Evolutionary conservation across 805 yeast species (phyloP).

Genomic region (Wickerhamomyces queroliae): DNA sequence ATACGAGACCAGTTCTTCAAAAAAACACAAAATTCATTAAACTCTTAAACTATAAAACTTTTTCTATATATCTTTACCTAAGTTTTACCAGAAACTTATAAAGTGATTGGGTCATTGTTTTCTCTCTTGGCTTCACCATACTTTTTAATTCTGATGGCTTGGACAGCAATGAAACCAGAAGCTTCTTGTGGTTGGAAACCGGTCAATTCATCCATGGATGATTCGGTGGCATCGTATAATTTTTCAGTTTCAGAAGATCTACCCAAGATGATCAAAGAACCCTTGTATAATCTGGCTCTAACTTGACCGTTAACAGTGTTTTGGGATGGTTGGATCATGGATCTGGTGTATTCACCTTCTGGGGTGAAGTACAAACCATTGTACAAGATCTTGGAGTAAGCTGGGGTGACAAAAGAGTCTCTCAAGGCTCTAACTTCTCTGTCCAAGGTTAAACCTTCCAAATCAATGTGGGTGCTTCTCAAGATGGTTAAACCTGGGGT

Average conservation of each 20-base stretch:
- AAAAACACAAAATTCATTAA: no score
- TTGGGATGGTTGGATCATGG: conserved; percentile 94
- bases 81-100: no score
- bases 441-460: conserved; percentile 95
- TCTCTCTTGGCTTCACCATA: conserved; percentile 94
- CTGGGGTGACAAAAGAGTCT: conserved; percentile 91
- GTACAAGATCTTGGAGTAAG: conserved; percentile 85
- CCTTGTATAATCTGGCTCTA: conserved; percentile 91
- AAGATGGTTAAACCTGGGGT: conserved; percentile 96
- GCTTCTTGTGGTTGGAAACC: conserved; percentile 98
- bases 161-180: conserved; percentile 95
- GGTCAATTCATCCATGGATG: conserved; percentile 98
- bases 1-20: no score
- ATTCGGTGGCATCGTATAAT: conserved; percentile 95
- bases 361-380: conserved; percentile 98
- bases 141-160: conserved; percentile 96
- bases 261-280: conserved; percentile 77
- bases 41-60: no score
- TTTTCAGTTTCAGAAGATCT: conserved; percentile 95
- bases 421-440: conserved; percentile 97
- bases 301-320: conserved; percentile 94
- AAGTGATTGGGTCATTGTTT: conserved; percentile 46
- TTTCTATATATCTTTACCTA: no score
- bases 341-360: conserved; percentile 93
- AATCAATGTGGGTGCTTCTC: conserved; percentile 90